Percentiles rank a stretch among this genome's conserved stretches.
Evolutionary conservation across 257 asterid genomes (phyloP).

Genomic region (Ilex aquifolium): DNA sequence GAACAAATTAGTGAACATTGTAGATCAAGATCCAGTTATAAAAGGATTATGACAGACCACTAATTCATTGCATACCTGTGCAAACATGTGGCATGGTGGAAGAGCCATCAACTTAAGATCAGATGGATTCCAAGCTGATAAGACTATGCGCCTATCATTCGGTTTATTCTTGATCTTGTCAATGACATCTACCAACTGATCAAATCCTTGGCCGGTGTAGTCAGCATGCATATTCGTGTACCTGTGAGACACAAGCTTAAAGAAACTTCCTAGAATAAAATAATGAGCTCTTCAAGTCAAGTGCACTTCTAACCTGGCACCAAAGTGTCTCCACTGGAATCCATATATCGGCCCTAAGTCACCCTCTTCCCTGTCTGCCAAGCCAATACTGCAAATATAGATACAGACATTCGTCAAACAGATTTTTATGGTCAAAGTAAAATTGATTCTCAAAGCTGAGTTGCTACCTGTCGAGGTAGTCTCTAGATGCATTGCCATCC

Average conservation of each 20-base stretch:
- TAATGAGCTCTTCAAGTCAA: too few relatives aligned
- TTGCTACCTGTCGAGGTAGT: conserved; percentile 55
- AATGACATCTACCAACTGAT: conserved; percentile 71
- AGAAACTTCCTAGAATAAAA: too few relatives aligned
- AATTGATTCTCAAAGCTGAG: too few relatives aligned
- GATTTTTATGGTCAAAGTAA: too few relatives aligned
- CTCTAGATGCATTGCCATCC: conserved; percentile 85
- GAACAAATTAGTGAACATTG: neutral
- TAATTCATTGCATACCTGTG: conserved; percentile 44
- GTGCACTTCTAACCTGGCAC: conserved; percentile 51
- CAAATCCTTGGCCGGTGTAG: conserved; percentile 75
- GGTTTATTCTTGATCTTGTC: conserved; percentile 63
- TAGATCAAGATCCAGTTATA: neutral
- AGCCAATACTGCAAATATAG: conserved; percentile 44
- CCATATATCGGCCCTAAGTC: conserved; percentile 82
- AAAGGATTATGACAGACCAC: neutral
- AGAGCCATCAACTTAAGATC: conserved; percentile 73
- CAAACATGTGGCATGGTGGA: conserved; percentile 90
- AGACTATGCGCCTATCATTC: conserved; percentile 57
- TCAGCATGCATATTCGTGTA: conserved; percentile 69
- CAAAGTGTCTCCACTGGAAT: conserved; percentile 88
- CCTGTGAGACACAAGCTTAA: conserved; percentile 20
- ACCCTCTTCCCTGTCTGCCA: conserved; percentile 68
- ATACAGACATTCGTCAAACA: neutral
- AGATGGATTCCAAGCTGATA: conserved; percentile 85